These are phyloP conservation scores for Coniella vitis DNA, from an alignment of 2,329 filamentous ascomycete species.

Conservation along the genomic window DNA sequence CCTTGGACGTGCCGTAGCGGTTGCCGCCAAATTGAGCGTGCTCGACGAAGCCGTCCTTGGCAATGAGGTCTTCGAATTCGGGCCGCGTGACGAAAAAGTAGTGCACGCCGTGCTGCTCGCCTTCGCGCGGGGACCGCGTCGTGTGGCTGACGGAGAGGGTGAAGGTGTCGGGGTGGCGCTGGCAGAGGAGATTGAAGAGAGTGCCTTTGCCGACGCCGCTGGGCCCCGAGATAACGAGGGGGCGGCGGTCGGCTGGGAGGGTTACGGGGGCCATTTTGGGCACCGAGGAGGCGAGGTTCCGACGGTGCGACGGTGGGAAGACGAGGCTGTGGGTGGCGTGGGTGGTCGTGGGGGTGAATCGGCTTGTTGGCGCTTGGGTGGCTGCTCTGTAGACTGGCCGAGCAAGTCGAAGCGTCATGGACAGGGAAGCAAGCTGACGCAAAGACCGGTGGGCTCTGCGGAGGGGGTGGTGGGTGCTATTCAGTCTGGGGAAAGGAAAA, in stretches of 20 bases:
- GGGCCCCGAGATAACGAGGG: conserved; percentile 73
- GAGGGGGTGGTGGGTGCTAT: too few species aligned
- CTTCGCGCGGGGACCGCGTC: conserved; percentile 67
- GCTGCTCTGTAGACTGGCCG: conserved; percentile 7
- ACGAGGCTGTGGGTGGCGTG: neutral
- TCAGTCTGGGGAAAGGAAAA: too few species aligned
- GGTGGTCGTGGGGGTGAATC: neutral
- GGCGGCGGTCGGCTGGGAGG: conserved; percentile 45
- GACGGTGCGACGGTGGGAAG: neutral
- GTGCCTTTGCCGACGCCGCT: conserved; percentile 78
- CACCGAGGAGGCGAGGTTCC: neutral
- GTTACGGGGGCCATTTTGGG: conserved; percentile 17
- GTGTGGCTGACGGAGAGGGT: conserved; percentile 64
- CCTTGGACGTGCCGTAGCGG: conserved; percentile 76
- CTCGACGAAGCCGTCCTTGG: conserved; percentile 73
- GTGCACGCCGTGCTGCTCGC: conserved; percentile 69
- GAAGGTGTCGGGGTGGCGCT: conserved; percentile 41
- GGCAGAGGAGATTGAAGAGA: conserved; percentile 64
- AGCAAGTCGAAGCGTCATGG: conserved; percentile 9
- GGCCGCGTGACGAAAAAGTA: conserved; percentile 71
- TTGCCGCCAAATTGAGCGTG: conserved; percentile 78
- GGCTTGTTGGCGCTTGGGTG: neutral
- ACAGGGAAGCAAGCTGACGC: neutral
- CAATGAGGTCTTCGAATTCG: conserved; percentile 61
- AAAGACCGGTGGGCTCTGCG: neutral